These are phyloP conservation scores for Viola odorata DNA, from an alignment of 345 rosid genomes.

Conservation along the genomic window DNA sequence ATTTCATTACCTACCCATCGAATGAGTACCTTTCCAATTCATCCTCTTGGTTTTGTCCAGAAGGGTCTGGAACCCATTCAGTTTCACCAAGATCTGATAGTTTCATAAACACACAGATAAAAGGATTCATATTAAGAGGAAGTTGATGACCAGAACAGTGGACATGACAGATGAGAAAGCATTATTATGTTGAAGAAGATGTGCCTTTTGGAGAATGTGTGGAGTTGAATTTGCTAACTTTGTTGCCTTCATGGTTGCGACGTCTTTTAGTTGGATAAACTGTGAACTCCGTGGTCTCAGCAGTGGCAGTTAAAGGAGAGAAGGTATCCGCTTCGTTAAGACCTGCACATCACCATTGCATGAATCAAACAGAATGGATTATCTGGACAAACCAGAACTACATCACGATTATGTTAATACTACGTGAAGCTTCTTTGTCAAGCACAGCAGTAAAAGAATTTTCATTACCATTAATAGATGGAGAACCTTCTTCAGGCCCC, in stretches of 20 bases:
- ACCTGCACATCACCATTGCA: slow-evolving; percentile 29
- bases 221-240: slow-evolving; percentile 32
- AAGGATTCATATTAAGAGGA: neutral
- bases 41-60: slow-evolving; percentile 49
- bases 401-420: neutral
- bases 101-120: slow-evolving; percentile 19
- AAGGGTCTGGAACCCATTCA: slow-evolving; percentile 41
- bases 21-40: slow-evolving; percentile 66
- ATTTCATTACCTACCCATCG: slow-evolving; percentile 3
- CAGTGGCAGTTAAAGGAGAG: slow-evolving; percentile 26
- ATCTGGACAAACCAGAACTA: neutral
- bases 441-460: slow-evolving; percentile 7
- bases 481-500: slow-evolving; percentile 46
- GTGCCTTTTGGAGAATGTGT: slow-evolving; percentile 52
- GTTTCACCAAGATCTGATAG: slow-evolving; percentile 37
- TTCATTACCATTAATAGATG: slow-evolving; percentile 27
- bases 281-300: slow-evolving; percentile 37
- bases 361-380: slow-evolving; percentile 10
- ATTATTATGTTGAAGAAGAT: slow-evolving; percentile 13
- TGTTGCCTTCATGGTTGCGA: slow-evolving; percentile 29
- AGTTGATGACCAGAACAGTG: neutral
- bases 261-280: slow-evolving; percentile 43
- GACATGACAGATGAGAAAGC: slow-evolving; percentile 12
- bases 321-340: slow-evolving; percentile 20
- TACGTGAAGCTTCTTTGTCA: neutral